Conservation (phyloP, 306 rosid species). For the Begonia loranthoides region DNA sequence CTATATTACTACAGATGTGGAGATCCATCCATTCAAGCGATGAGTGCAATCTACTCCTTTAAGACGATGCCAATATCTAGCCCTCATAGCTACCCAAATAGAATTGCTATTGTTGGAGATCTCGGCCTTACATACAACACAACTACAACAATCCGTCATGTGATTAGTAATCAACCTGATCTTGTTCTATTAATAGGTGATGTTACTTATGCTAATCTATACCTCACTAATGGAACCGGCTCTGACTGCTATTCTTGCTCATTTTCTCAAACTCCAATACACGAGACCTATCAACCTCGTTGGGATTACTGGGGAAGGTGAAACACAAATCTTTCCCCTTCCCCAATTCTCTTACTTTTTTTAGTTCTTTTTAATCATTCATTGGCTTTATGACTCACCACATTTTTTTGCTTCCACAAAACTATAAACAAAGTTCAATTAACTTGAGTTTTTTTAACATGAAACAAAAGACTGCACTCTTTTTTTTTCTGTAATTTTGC, state of each 20-base stretch:
- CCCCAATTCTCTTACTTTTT: neutral
- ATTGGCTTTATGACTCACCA: neutral
- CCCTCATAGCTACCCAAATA: conserved; percentile 44
- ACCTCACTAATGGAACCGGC: conserved; percentile 81
- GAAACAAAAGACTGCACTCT: too few relatives aligned
- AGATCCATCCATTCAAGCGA: conserved; percentile 46
- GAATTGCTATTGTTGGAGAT: conserved; percentile 65
- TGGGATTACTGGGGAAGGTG: conserved; percentile 98
- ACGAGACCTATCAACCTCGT: conserved; percentile 82
- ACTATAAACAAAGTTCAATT: too few relatives aligned
- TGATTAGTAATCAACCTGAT: conserved; percentile 51
- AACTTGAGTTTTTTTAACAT: too few relatives aligned
- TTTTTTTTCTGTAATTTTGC: neutral
- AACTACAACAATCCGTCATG: conserved; percentile 56
- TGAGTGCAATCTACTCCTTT: conserved; percentile 45
- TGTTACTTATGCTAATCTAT: conserved; percentile 59
- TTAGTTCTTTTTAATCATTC: neutral
- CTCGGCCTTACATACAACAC: conserved; percentile 88
- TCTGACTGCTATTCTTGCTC: conserved; percentile 71
- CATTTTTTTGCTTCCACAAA: neutral
- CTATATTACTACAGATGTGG: conserved; percentile 60
- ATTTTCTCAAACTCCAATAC: conserved; percentile 57
- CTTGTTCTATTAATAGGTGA: conserved; percentile 72
- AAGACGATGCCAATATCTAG: conserved; percentile 60
- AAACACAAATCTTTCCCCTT: neutral